Base-by-base conservation (phyloP, 2,329 filamentous ascomycete genomes). In the Lasiodiplodia sp. region DNA sequence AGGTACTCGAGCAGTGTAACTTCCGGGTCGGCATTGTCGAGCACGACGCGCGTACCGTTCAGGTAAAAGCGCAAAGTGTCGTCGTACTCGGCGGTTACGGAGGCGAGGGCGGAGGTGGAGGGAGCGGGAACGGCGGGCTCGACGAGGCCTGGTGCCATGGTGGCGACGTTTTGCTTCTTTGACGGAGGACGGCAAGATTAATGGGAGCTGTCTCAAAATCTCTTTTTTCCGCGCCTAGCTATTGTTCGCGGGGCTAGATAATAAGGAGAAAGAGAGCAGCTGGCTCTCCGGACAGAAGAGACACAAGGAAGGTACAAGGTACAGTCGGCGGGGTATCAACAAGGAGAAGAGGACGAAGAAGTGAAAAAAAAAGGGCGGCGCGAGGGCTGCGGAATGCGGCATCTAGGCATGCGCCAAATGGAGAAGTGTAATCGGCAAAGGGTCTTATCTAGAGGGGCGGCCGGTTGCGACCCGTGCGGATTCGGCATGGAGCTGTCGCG, bases 1-100 rank as follows among this genome's bases (percentile, higher is more conserved):
- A 99, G 86, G 75, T 98, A 99, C 79, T 98, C 95, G 7, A 99
- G 84, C 38, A 99, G 85, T 0, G 96, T 99, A 58, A 94, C 86
- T 78, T 98, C 95, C 0, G 96, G 96, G 76, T 98, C 94, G 65
- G 96, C 89, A 14, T 92, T 87, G 73, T 97, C 94, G 18, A 99
- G 83, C 1, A 91, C 88, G 18, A 98, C 92, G 72, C 90, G 92
- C 2, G 95, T 97, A 71, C 96, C 96, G 78, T 99, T 99, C 64
- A 99, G 88, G 78, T 94, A 98, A 84, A 98, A 98, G 21, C 91
- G 87, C 69, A 98, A 85, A 1, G 92, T 95, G 79, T 97, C 93
- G 75, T 97, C 91, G 80, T 93, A 98, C 57, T 86, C 81, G 66
- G 90, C 89, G 1, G 92, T 96, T 63, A 97, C 81, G 21, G 88